Evolutionary conservation across 176 grass and related monocot species (phyloP).

Genomic region (Musa acuminata): DNA sequence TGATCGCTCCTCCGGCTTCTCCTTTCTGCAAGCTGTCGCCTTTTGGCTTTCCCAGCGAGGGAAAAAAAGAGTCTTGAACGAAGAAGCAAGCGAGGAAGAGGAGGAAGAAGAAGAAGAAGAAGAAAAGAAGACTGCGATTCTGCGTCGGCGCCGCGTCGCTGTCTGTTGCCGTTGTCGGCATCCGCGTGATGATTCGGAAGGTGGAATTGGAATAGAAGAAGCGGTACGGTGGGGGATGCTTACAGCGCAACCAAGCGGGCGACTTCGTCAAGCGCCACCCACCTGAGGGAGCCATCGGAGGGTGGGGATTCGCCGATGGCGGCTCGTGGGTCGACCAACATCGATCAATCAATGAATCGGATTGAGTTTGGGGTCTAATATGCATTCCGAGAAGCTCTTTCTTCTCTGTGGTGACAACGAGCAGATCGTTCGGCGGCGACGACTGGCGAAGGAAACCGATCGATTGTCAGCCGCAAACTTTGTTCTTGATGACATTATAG

Average conservation of each 20-base stretch:
- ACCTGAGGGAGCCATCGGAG: background rate
- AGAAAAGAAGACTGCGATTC: background rate
- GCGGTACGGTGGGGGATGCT: background rate
- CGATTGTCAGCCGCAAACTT: background rate
- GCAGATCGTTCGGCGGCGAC: background rate
- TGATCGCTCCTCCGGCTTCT: too few species aligned
- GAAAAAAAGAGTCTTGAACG: background rate
- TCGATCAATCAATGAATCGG: background rate
- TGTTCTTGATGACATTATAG: background rate
- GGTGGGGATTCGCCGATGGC: background rate
- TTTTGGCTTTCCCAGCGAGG: too few species aligned
- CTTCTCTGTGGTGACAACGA: background rate
- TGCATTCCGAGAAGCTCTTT: background rate
- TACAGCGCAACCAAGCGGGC: background rate
- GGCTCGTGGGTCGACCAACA: background rate
- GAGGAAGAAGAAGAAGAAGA: background rate
- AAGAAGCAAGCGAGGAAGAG: background rate
- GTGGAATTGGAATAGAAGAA: background rate
- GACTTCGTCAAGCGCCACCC: background rate
- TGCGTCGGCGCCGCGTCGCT: slow-evolving; percentile 11
- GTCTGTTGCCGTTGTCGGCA: slow-evolving; percentile 6
- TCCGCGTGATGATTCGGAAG: background rate
- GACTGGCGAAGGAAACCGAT: background rate
- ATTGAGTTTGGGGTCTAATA: background rate
- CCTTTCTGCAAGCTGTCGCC: too few species aligned